Evolutionary conservation across 148 eudicot genomes (phyloP).

Genomic region (Cornus suecica): DNA sequence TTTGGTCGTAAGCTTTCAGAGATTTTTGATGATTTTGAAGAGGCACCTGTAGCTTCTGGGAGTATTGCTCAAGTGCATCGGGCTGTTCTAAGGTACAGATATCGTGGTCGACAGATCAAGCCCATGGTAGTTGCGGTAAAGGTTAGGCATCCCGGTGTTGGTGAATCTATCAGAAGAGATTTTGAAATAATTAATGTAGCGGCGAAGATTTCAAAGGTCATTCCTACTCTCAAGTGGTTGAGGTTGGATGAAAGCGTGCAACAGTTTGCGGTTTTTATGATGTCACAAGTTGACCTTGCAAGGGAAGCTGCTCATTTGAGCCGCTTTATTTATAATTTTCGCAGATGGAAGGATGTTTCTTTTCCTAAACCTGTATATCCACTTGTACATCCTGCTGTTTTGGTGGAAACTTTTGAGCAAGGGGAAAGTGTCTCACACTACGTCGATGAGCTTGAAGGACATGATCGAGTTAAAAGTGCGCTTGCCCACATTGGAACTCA

Average conservation of each 20-base stretch:
- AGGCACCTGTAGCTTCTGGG: slow-evolving; percentile 89
- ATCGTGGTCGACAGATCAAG: slow-evolving; percentile 56
- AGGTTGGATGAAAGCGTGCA: slow-evolving; percentile 93
- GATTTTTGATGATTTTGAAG: slow-evolving; percentile 86
- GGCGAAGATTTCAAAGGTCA: slow-evolving; percentile 59
- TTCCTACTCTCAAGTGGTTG: slow-evolving; percentile 79
- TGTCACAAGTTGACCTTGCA: slow-evolving; percentile 95
- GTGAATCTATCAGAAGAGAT: slow-evolving; percentile 82
- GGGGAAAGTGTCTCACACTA: slow-evolving; percentile 86
- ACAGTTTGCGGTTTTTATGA: slow-evolving; percentile 92
- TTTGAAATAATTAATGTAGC: slow-evolving; percentile 75
- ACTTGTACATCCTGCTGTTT: slow-evolving; percentile 89
- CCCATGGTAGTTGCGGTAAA: slow-evolving; percentile 86
- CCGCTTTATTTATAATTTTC: slow-evolving; percentile 85
- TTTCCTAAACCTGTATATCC: slow-evolving; percentile 97
- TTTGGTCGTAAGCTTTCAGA: slow-evolving; percentile 82
- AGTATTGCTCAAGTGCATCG: slow-evolving; percentile 95
- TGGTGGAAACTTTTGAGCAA: slow-evolving; percentile 88
- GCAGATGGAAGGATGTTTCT: slow-evolving; percentile 84
- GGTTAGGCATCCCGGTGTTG: slow-evolving; percentile 94
- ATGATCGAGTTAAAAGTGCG: slow-evolving; percentile 60
- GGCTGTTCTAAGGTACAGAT: slow-evolving; percentile 60
- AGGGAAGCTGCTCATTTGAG: slow-evolving; percentile 94
- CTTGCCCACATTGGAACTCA: slow-evolving; percentile 92
- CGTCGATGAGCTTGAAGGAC: slow-evolving; percentile 72